Base-by-base conservation (phyloP, 1,284 basidiomycete genomes). In the Ganoderma multipileum region DNA sequence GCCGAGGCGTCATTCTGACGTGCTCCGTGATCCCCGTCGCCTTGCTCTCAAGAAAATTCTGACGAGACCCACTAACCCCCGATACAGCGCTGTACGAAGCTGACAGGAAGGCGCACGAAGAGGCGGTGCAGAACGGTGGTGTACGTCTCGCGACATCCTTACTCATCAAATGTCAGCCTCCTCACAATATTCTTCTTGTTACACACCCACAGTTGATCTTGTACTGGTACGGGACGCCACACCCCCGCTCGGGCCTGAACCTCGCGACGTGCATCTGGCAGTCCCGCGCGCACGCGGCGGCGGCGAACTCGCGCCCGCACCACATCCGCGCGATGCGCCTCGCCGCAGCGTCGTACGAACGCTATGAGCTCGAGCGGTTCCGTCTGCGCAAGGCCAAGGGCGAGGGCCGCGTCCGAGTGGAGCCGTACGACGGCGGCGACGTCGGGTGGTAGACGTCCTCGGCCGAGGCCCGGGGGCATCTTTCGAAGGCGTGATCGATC, bases 191-290 rank as follows among this genome's bases (percentile, higher is more conserved):
- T 61, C 60, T 64, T 64, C 54, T 57, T 70, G 23, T 33, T n/a
- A n/a, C n/a, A n/a, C n/a, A n/a, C n/a, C n/a, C 16, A 63, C 68
- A 93, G 91, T 83, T 95, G 38, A 86, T 95, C 64, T 82, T 94
- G 74, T 97, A 97, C 78, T 96, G 95, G 95, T 96, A 95, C 75
- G 95, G 95, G 28, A 87, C 91, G n/a, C 95, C 95, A 1, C 85
- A 95, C 74, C 83, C 84, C 59, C 76, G 82, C 26, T 91, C 91
- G 0, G 91, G 95, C 0, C 84, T 94, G 80, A 97, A 97, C 79
- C 89, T 97, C 63, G 95, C 96, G 2, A 97, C 95, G n/a, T 97
- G 96, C 82, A 92, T 97, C 61, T 98, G 96, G 96, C 93, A 95
- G 80, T 94, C 92, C 50, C 89, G 95, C 5, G 86, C 86, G 71